phyloP scores from a whole-genome alignment of 352 stramenopile species.

The Aphanomyces astaci region DNA sequence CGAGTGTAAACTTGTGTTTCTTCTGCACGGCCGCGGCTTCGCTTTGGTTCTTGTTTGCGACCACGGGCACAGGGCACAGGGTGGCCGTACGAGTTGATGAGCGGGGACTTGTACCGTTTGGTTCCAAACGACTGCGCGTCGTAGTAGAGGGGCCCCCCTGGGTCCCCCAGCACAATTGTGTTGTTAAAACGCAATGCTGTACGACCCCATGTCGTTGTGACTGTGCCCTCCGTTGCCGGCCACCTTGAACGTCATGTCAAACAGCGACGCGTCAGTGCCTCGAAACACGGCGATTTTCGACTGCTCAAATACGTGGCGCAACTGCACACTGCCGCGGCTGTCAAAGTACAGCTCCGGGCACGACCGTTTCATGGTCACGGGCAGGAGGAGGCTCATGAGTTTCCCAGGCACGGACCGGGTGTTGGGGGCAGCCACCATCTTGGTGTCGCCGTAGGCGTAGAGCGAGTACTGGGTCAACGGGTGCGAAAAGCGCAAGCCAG shows the following conservation, averaged over 20 bases:
- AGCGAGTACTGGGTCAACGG: background rate
- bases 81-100: background rate
- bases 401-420: background rate
- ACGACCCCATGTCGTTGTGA: background rate
- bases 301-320: background rate
- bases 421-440: background rate
- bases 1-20: background rate
- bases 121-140: background rate
- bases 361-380: background rate
- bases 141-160: background rate
- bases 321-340: background rate
- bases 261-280: background rate
- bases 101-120: background rate
- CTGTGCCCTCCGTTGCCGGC: background rate
- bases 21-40: background rate
- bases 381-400: background rate
- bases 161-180: background rate
- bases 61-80: background rate
- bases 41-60: background rate
- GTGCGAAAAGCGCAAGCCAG: background rate
- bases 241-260: slow-evolving; percentile 1
- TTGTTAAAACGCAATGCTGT: background rate
- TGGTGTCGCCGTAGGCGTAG: background rate
- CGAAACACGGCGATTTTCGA: background rate
- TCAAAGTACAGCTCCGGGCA: background rate